Percentiles rank a stretch among this genome's conserved stretches.
phyloP scores from a whole-genome alignment of 305 asterid species.

The Rubia balearica region DNA sequence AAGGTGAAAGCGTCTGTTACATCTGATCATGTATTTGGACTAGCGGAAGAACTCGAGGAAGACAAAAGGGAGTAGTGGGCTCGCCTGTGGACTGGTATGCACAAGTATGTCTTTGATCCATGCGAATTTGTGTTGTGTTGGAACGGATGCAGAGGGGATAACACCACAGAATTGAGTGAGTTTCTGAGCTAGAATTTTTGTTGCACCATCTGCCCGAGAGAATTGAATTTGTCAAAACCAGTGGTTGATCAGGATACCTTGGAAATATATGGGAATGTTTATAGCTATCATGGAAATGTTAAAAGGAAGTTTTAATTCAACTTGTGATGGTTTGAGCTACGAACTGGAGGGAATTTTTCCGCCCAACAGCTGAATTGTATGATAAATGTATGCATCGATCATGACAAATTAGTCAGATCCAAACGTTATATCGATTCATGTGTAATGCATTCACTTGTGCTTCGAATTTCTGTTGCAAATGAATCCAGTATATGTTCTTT shows the following conservation, averaged over 20 bases:
- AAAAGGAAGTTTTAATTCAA: slow-evolving; percentile 1
- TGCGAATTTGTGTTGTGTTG: slow-evolving; percentile 1
- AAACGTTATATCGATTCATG: background rate
- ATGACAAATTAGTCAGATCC: slow-evolving; percentile 6
- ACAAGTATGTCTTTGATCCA: slow-evolving; percentile 2
- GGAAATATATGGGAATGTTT: background rate
- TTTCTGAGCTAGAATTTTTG: slow-evolving; percentile 4
- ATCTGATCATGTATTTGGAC: slow-evolving; percentile 62
- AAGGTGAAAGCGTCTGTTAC: slow-evolving; percentile 60
- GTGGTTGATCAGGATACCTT: background rate
- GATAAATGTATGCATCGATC: background rate
- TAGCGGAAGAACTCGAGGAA: slow-evolving; percentile 74
- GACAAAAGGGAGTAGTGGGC: slow-evolving; percentile 67
- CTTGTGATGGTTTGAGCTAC: background rate
- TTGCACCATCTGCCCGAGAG: background rate
- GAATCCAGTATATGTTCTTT: background rate
- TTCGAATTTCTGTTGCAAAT: background rate
- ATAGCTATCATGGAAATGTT: background rate
- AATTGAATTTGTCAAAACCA: background rate
- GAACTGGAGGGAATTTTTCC: background rate
- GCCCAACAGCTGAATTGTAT: slow-evolving; percentile 1
- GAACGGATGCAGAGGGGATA: slow-evolving; percentile 12
- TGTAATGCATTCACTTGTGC: background rate
- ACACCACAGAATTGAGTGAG: background rate
- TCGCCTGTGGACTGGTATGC: background rate